Base-by-base conservation (phyloP, 1,284 basidiomycete species). In the Sporisorium exsertum region DNA sequence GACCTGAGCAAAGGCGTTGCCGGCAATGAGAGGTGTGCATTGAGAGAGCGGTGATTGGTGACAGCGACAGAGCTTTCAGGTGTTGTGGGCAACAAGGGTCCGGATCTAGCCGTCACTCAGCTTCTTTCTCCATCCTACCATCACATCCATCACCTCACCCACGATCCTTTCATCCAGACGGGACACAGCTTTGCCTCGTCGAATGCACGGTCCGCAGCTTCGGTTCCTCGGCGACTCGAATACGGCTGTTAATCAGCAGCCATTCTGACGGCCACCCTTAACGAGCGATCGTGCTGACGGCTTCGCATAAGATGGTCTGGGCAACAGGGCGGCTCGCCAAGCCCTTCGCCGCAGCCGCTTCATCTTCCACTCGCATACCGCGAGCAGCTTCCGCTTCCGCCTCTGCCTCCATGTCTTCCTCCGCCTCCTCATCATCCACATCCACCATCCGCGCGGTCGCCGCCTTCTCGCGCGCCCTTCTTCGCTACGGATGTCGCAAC, bases 401-500 rank as follows among this genome's bases (percentile, higher is more conserved):
- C 29, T 9, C 51, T 10, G 62, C 63, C 29, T 51, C 69, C 24
- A 58, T 61, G 56, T 62, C 63, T 6, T 58, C 58, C 27, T 57
- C 59, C 12, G 43, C 57, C 13, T 6, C 54, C 15, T 49, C 59
- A 3, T 72, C 63, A 3, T 65, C 72, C 27, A 75, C 51, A 18
- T 70, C 66, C 60, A 67, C 67, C 45, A 65, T 75, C 26, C 72
- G 72, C 8, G 64, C 75, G 10, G 79, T 82, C 20, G 79, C 77
- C 6, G 71, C 70, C 15, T 68, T 80, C 33, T 78, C 80, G 20
- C 69, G 72, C 24, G 52, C 56, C 12, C 72, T 82, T 16, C 67
- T 83, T 0, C 64, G 65, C 12, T 64, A 60, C 22, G 81, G 81
- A 18, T 81, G 79, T 55, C 63, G 59, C n/a, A 67, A 75, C 29